These are phyloP conservation scores for Candida labiduridarum DNA, from an alignment of 1,139 yeast species.

Conservation along the genomic window DNA sequence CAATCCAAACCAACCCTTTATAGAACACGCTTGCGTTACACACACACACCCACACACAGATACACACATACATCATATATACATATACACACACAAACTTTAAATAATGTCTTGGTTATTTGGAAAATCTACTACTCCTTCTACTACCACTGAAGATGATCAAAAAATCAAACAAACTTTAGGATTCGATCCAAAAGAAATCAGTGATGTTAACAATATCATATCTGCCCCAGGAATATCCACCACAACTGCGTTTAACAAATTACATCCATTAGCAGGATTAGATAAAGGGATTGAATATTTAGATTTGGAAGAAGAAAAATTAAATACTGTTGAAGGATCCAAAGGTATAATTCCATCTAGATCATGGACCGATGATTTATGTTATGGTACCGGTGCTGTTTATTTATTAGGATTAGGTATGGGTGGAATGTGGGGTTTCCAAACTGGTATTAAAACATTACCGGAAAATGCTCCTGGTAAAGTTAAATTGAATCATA, in stretches of 20 bases:
- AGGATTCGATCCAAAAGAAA: slow-evolving; percentile 71
- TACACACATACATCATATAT: neutral
- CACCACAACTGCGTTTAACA: slow-evolving; percentile 32
- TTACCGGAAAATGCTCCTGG: slow-evolving; percentile 75
- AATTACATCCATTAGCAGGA: slow-evolving; percentile 91
- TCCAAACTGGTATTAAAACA: slow-evolving; percentile 79
- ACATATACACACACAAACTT: neutral
- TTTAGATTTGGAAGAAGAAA: slow-evolving; percentile 82
- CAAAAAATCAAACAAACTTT: slow-evolving; percentile 41
- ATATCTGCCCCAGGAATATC: slow-evolving; percentile 64
- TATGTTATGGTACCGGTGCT: slow-evolving; percentile 97
- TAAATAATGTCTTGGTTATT: slow-evolving; percentile 68
- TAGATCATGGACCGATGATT: slow-evolving; percentile 95
- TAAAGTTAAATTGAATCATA: slow-evolving; percentile 81
- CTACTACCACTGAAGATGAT: slow-evolving; percentile 15
- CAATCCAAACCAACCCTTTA: neutral
- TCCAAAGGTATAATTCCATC: slow-evolving; percentile 90
- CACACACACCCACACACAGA: neutral
- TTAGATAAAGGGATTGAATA: slow-evolving; percentile 87
- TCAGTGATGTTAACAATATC: slow-evolving; percentile 64
- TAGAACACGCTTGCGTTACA: neutral
- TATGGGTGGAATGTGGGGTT: slow-evolving; percentile 85
- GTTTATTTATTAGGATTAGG: slow-evolving; percentile 81
- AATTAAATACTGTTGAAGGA: slow-evolving; percentile 74
- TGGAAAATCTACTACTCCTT: slow-evolving; percentile 38